Evolutionary conservation across 2,329 filamentous ascomycete genomes (phyloP), one percentile per base, ranked within the genome.

Genomic region (Nemania sp.): DNA sequence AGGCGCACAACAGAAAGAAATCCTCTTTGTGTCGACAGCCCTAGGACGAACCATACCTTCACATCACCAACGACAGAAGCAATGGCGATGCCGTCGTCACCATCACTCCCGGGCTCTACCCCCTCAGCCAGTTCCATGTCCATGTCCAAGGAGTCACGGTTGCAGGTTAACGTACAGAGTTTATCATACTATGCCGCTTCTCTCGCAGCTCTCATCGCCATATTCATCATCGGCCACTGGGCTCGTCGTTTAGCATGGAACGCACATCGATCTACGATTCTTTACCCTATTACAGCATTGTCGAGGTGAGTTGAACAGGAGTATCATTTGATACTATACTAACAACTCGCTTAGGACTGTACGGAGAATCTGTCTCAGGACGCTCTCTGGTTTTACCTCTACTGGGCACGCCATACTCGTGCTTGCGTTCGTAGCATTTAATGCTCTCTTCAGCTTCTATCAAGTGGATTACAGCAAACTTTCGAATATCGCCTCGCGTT

Each of bases 381-480:
- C 66, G 39, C 53, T 77, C 20, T 68, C 72, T 18, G 76, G 74
- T 12, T 78, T 80, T 55, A 73, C 73, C 10, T 79, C 76, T 5
- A 67, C 71, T 12, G 77, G 77, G 5, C 77, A 79, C 68, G 72
- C 73, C 21, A 45, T 74, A 13, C 55, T 78, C 11, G 72, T 78
- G 10, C 32, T 67, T 9, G 53, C 65, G 11, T 79, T 73, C 55
- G 68, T 76, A 21, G 73, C 65, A 10, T 66, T 77, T 34, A 78
- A 77, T 54, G 62, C 73, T 9, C 60, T 69, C 6, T 71, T 79
- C 59, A 71, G 73, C 34, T 74, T 79, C 47, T 67, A 68, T 35
- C 58, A 63, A 13, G 42, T 72, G 43, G 59, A 74, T 39, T 65
- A 56, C 18, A 68, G 61, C 42, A 57, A 55, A 37, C 48, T 63